Evolutionary conservation across 1,284 basidiomycete species (phyloP).

Genomic region (Uromyces viciae-fabae): DNA sequence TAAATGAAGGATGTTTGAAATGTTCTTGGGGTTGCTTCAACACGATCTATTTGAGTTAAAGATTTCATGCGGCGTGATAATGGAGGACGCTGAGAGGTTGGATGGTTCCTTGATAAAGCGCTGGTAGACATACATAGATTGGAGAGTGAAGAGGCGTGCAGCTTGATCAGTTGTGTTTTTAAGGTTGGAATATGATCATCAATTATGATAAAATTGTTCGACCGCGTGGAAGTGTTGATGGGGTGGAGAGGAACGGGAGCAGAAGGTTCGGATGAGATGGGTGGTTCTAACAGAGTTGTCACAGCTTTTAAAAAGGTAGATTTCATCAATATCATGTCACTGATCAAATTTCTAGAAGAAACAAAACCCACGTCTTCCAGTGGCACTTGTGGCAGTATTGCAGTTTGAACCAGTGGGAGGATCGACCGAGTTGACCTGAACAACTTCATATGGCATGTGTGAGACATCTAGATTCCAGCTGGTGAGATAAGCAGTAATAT

Average conservation of each 20-base stretch:
- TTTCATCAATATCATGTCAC: too few species aligned
- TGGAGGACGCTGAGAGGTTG: slow-evolving; percentile 27
- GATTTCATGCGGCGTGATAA: slow-evolving; percentile 33
- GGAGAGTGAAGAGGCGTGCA: slow-evolving; percentile 17
- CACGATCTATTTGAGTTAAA: slow-evolving; percentile 21
- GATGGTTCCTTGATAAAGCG: slow-evolving; percentile 4
- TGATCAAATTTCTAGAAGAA: too few species aligned
- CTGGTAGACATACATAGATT: slow-evolving; percentile 9
- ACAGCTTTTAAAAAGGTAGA: too few species aligned
- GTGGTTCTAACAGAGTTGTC: too few species aligned
- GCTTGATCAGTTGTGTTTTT: slow-evolving; percentile 24
- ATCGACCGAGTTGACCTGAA: background rate
- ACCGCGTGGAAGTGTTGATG: slow-evolving; percentile 18
- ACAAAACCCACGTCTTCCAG: background rate
- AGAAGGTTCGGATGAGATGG: background rate
- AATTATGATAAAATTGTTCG: slow-evolving; percentile 40
- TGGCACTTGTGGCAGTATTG: background rate
- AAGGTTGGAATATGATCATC: slow-evolving; percentile 32
- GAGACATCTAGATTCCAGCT: slow-evolving; percentile 88
- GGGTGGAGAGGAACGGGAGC: background rate
- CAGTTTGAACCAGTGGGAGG: background rate
- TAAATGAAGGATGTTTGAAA: slow-evolving; percentile 66
- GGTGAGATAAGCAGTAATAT: slow-evolving; percentile 83
- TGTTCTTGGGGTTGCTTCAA: slow-evolving; percentile 43
- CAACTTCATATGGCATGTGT: slow-evolving; percentile 59